phyloP scores from a whole-genome alignment of 2,329 filamentous ascomycete genomes.

The Cordyceps fumosorosea region DNA sequence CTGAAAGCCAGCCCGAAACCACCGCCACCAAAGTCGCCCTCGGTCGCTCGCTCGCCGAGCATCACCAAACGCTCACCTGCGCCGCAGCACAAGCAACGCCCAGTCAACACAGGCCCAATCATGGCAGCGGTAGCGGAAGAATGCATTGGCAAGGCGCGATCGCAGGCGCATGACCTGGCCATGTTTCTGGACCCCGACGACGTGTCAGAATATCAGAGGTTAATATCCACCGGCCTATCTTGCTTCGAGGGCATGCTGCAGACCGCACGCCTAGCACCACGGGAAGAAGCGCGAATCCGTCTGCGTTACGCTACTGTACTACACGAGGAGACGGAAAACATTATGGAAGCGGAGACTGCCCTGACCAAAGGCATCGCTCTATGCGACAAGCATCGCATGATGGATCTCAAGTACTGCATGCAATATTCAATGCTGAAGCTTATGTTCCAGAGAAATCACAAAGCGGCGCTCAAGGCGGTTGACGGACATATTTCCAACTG shows the following conservation, averaged over 20 bases:
- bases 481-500: constrained; percentile 64
- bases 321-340: constrained; percentile 69
- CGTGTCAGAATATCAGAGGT: constrained; percentile 61
- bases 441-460: constrained; percentile 62
- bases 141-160: constrained; percentile 61
- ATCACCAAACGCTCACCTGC: constrained; percentile 38
- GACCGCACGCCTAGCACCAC: constrained; percentile 52
- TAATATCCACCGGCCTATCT: constrained; percentile 65
- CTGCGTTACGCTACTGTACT: constrained; percentile 66
- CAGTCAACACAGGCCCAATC: constrained; percentile 49
- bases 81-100: constrained; percentile 32
- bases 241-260: constrained; percentile 66
- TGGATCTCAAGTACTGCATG: constrained; percentile 70
- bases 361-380: constrained; percentile 65
- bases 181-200: constrained; percentile 33
- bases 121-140: constrained; percentile 70
- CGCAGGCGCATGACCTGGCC: constrained; percentile 40
- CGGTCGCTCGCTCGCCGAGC: constrained; percentile 32
- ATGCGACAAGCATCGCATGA: constrained; percentile 51
- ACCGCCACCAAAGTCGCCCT: constrained; percentile 35
- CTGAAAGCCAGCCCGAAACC: constrained; percentile 33
- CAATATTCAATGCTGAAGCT: constrained; percentile 66
- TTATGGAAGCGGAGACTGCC: constrained; percentile 64
- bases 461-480: constrained; percentile 65
- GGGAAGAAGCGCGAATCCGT: constrained; percentile 61